A percentile compares a stretch with the other conserved stretches of the same genome.
phyloP scores from a whole-genome alignment of 345 rosid genomes.

The Populus alba region DNA sequence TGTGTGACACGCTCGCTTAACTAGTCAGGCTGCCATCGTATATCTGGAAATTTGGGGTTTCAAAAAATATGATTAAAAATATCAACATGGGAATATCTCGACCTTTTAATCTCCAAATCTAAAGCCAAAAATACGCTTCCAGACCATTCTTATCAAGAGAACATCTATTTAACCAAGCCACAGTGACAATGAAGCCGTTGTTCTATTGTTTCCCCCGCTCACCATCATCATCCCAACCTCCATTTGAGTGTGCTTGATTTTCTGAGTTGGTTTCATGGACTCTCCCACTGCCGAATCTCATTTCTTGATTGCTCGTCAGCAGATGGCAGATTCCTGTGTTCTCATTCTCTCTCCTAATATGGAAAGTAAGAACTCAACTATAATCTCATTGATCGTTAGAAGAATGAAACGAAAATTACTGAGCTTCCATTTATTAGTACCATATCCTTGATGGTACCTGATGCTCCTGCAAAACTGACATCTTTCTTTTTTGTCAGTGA shows the following conservation, averaged over 20 bases:
- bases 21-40: not conserved
- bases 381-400: not conserved
- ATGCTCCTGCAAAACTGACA: conserved; percentile 22
- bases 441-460: conserved; percentile 34
- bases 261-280: conserved; percentile 28
- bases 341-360: conserved; percentile 34
- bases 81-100: not conserved
- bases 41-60: not conserved
- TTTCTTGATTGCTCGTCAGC: conserved; percentile 35
- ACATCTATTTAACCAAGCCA: not conserved
- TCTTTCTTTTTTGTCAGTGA: conserved; percentile 31
- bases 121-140: not conserved
- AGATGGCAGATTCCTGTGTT: conserved; percentile 33
- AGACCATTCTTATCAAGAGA: not conserved
- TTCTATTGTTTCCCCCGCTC: conserved; percentile 13
- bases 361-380: conserved; percentile 11
- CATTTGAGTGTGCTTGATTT: conserved; percentile 32
- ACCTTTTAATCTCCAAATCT: not conserved
- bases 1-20: not conserved
- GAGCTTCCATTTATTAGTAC: conserved; percentile 17
- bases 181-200: not conserved
- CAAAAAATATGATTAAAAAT: not conserved
- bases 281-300: conserved; percentile 31
- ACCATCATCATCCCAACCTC: conserved; percentile 40
- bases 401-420: not conserved